Evolutionary conservation across 768 basidiomycete species (phyloP).

Genomic region (Mycena belliarum): DNA sequence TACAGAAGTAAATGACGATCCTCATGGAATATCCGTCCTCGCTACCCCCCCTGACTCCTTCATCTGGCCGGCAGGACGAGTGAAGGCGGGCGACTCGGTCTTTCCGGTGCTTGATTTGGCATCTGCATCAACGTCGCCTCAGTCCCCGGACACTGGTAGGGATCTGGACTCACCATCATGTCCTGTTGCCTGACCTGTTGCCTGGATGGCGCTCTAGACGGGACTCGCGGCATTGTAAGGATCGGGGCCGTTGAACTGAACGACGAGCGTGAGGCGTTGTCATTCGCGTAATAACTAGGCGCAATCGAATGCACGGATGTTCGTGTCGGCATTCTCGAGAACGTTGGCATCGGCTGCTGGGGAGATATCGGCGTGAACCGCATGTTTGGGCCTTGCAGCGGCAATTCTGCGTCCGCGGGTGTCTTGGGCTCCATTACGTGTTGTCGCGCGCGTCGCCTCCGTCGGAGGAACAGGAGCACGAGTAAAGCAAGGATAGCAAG

Average conservation of each 20-base stretch:
- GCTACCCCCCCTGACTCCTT: not conserved
- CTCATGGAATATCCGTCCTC: not conserved
- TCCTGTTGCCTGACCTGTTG: slow-evolving; percentile 11
- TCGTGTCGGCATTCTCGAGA: slow-evolving; percentile 5
- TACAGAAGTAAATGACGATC: not conserved
- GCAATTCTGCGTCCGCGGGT: slow-evolving; percentile 25
- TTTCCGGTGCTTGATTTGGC: slow-evolving; percentile 3
- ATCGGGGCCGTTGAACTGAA: slow-evolving; percentile 28
- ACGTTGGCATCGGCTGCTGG: slow-evolving; percentile 19
- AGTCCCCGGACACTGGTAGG: slow-evolving; percentile 9
- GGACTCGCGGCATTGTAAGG: slow-evolving; percentile 10
- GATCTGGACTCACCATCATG: slow-evolving; percentile 16
- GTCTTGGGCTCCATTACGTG: slow-evolving; percentile 6
- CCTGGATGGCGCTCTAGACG: not conserved
- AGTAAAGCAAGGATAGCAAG: slow-evolving; percentile 22
- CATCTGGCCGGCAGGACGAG: slow-evolving; percentile 4
- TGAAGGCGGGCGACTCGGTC: slow-evolving; percentile 16
- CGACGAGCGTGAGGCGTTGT: slow-evolving; percentile 16
- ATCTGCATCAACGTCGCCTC: slow-evolving; percentile 8
- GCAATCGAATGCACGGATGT: slow-evolving; percentile 35
- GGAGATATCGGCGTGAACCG: slow-evolving; percentile 19
- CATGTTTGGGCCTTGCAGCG: slow-evolving; percentile 22
- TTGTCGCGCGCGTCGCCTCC: slow-evolving; percentile 25
- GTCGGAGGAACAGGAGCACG: slow-evolving; percentile 29
- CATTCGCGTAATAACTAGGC: slow-evolving; percentile 37